Evolutionary conservation across 441 rosid species (phyloP).

Genomic region (Corymbia citriodora): DNA sequence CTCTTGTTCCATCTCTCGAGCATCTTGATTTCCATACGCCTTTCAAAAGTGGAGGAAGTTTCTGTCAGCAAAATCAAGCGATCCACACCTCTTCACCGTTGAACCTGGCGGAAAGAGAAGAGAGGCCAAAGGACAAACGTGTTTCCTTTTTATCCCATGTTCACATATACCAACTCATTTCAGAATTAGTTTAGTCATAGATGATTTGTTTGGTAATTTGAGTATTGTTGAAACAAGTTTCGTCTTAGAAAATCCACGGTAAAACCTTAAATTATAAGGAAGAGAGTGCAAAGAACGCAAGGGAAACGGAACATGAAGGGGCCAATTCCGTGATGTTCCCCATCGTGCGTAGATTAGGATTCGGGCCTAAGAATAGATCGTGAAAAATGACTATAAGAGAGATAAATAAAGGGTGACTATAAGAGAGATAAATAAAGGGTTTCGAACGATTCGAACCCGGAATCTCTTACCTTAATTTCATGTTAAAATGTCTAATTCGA

Average conservation of each 20-base stretch:
- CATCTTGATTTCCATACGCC: background rate
- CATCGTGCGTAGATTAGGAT: background rate
- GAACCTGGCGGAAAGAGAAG: background rate
- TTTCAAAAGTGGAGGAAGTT: background rate
- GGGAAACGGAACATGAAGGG: background rate
- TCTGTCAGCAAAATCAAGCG: background rate
- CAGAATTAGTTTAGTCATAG: background rate
- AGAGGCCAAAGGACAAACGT: background rate
- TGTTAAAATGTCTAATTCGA: background rate
- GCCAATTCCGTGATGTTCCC: background rate
- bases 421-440: background rate
- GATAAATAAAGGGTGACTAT: background rate
- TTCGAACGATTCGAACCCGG: background rate
- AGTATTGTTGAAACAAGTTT: background rate
- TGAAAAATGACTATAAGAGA: background rate
- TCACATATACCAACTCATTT: background rate
- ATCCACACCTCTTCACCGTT: background rate
- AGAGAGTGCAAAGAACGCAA: background rate
- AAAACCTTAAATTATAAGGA: background rate
- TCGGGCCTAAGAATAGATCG: background rate
- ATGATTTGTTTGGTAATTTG: background rate
- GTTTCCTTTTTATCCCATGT: background rate
- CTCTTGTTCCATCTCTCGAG: background rate
- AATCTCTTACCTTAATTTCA: background rate
- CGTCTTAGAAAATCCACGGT: background rate